phyloP scores from a whole-genome alignment of 1,284 basidiomycete species.

The Cystobasidiaceae sp. region DNA sequence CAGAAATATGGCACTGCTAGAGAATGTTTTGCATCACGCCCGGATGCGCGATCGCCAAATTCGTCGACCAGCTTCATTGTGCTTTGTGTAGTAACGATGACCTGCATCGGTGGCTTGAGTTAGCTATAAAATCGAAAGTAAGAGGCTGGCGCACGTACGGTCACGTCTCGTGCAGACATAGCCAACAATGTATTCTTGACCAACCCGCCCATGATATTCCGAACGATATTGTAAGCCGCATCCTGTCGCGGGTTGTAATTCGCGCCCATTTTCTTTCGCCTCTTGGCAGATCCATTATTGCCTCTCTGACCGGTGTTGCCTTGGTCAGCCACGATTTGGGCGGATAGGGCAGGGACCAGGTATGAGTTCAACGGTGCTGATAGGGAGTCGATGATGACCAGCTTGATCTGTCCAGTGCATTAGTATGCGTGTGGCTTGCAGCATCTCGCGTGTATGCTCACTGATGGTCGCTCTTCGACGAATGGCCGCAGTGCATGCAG shows the following conservation, averaged over 20 bases:
- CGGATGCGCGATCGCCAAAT: constrained; percentile 8
- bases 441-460: background rate
- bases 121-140: background rate
- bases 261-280: background rate
- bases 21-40: constrained; percentile 24
- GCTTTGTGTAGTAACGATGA: constrained; percentile 25
- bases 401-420: constrained; percentile 4
- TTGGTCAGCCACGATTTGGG: background rate
- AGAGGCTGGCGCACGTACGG: background rate
- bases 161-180: constrained; percentile 4
- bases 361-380: constrained; percentile 20
- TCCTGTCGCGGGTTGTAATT: background rate
- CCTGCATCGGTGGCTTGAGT: background rate
- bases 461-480: background rate
- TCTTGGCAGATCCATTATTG: constrained; percentile 3
- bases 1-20: constrained; percentile 25
- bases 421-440: background rate
- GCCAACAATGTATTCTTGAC: constrained; percentile 16
- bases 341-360: constrained; percentile 25
- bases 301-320: background rate
- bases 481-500: background rate
- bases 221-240: background rate
- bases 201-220: background rate
- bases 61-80: constrained; percentile 25
- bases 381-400: constrained; percentile 30